phyloP scores from a whole-genome alignment of 495 filamentous ascomycete genomes.

The Hypoxylon trugodes region DNA sequence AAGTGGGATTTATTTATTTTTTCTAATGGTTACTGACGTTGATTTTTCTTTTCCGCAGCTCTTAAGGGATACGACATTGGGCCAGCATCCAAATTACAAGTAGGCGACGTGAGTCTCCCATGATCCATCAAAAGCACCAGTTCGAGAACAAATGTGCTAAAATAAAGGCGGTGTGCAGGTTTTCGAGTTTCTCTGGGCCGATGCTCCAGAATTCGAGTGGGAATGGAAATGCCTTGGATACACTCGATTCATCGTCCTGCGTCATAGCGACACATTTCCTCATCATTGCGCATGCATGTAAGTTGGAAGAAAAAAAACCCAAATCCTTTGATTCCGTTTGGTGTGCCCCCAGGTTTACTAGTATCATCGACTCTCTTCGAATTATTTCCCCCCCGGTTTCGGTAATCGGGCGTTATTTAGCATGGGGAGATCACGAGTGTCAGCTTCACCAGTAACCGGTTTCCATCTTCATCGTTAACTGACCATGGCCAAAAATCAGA shows the following conservation, averaged over 20 bases:
- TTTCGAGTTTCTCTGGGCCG: slow-evolving; percentile 49
- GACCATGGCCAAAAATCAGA: slow-evolving; percentile 32
- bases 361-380: slow-evolving; percentile 13
- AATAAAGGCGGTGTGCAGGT: slow-evolving; percentile 27
- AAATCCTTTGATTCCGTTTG: not conserved
- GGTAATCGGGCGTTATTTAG: slow-evolving; percentile 10
- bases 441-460: slow-evolving; percentile 13
- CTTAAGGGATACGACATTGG: slow-evolving; percentile 47
- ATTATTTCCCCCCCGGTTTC: not conserved
- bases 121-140: not conserved
- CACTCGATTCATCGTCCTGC: slow-evolving; percentile 44
- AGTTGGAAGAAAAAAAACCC: slow-evolving; percentile 36
- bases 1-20: slow-evolving; percentile 1
- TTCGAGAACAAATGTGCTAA: slow-evolving; percentile 9
- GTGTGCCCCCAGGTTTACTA: not conserved
- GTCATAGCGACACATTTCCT: slow-evolving; percentile 46
- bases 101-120: slow-evolving; percentile 44
- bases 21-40: slow-evolving; percentile 16
- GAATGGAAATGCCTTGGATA: slow-evolving; percentile 49
- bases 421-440: slow-evolving; percentile 11
- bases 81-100: slow-evolving; percentile 45
- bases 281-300: slow-evolving; percentile 48
- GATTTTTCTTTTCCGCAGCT: slow-evolving; percentile 32
- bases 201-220: slow-evolving; percentile 45
- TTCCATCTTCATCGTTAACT: slow-evolving; percentile 33